Evolutionary conservation across 225 moss, liverwort and hornwort species (phyloP).

Genomic region (Takakia lepidozioides): DNA sequence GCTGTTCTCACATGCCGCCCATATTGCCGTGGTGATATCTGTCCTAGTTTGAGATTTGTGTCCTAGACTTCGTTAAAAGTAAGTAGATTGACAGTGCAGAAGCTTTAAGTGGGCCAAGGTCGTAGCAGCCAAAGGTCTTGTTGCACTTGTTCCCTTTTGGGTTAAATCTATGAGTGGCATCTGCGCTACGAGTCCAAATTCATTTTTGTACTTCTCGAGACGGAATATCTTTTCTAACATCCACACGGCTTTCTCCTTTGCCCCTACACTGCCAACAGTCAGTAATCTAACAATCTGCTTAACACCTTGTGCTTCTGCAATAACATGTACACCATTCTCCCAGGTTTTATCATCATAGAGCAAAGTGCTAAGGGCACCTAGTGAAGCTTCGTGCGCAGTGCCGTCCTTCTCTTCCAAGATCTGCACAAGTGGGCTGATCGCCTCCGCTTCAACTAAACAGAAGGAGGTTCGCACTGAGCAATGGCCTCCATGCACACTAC

Average conservation of each 20-base stretch:
- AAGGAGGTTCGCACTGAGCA: constrained; percentile 69
- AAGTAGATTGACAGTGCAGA: constrained; percentile 87
- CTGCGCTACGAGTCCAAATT: constrained; percentile 68
- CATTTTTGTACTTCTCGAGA: constrained; percentile 63
- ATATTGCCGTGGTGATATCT: no score
- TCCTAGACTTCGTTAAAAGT: constrained; percentile 51
- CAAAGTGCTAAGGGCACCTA: constrained; percentile 67
- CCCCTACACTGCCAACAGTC: constrained; percentile 57
- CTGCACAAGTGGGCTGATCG: constrained; percentile 70
- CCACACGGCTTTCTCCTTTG: constrained; percentile 82
- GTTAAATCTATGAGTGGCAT: constrained; percentile 96
- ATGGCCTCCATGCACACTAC: constrained; percentile 57
- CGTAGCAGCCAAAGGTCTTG: constrained; percentile 73
- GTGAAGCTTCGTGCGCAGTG: constrained; percentile 71
- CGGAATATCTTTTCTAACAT: constrained; percentile 91
- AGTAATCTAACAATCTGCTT: constrained; percentile 60
- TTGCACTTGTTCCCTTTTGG: constrained; percentile 77
- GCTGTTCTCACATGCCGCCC: no score
- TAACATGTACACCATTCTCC: constrained; percentile 59
- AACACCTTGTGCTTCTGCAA: constrained; percentile 75
- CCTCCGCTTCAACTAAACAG: constrained; percentile 71
- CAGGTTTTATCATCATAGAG: constrained; percentile 34
- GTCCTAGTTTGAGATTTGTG: no score
- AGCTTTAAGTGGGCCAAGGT: constrained; percentile 88
- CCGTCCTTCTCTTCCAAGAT: constrained; percentile 77